Base-by-base conservation (phyloP, 257 asterid species). In the Salvia rosmarinus region DNA sequence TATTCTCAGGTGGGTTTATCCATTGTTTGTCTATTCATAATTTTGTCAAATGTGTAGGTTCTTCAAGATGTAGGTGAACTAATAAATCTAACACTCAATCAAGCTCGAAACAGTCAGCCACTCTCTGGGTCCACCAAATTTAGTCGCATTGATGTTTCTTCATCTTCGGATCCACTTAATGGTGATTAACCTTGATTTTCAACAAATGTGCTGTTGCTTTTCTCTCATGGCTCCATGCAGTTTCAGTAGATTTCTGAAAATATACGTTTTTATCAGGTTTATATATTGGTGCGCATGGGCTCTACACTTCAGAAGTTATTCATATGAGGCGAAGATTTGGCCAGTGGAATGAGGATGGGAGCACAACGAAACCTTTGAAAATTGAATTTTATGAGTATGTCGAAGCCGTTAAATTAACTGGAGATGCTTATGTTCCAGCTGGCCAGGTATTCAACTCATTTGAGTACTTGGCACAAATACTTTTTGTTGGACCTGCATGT, bases 371-470 rank as follows among this genome's bases (percentile, higher is more conserved):
- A 75, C 83, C 90, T 35, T 80, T 89, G 44, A 83, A 84, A 76
- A 61, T 91, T 60, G 91, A 91, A 80, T 95, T 91, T 74, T 91
- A 89, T 58, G 99, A 95, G 79, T 95, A 89, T 67, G 98, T 95
- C 62, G 99, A 95, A 83, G 99, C 98, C 76, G 92, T 87, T 42
- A 95, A 95, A 79, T 71, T 95, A 70, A 88, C 97, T 9, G 99
- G 99, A 74, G 98, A 91, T 78, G 91, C 92, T 77, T 82, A 84
- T 80, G 93, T 95, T 72, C 99, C 99, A 65, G 99, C 98, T 74
- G 99, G 99, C 80, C 92, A 91, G 97, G 99, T 95, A 73, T 70
- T 58, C 61, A 57, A 43, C 68, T 67, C 37, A 67, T 69, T 49
- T 64, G 56, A 32, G 11, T 61, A 62, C 42, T 30, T 51, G 17